Evolutionary conservation across 768 basidiomycete species (phyloP).

Genomic region (Suillus luteus): DNA sequence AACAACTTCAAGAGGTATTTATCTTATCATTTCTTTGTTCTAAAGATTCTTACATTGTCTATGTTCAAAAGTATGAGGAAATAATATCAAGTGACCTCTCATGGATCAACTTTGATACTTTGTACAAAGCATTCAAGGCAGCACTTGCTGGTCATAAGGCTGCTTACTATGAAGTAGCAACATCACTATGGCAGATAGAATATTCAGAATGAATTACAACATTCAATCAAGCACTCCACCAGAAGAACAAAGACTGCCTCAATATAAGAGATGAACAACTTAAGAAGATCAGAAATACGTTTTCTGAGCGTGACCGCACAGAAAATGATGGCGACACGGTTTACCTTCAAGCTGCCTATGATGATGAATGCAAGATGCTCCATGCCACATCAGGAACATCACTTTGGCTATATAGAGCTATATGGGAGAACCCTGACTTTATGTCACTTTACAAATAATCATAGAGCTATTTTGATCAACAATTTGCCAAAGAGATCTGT

Average conservation of each 20-base stretch:
- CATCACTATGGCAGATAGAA: neutral
- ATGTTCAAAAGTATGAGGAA: neutral
- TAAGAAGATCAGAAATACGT: neutral
- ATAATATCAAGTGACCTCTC: neutral
- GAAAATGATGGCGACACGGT: neutral
- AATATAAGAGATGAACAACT: neutral
- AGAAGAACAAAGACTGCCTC: neutral
- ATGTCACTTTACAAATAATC: too few relatives aligned
- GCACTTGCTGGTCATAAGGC: neutral
- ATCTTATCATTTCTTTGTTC: neutral
- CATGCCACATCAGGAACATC: too few relatives aligned
- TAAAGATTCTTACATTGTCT: neutral
- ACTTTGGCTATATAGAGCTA: too few relatives aligned
- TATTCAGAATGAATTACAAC: neutral
- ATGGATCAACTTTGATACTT: neutral
- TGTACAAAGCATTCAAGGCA: neutral
- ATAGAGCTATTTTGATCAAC: too few relatives aligned
- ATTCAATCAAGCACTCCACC: neutral
- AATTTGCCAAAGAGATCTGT: too few relatives aligned
- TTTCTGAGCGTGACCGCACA: neutral
- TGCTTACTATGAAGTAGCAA: neutral
- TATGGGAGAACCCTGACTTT: too few relatives aligned
- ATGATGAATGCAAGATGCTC: neutral
- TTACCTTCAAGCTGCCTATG: neutral
- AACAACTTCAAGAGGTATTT: neutral